Conservation (phyloP, 2,329 filamentous ascomycete genomes). For the Torrubiella hemipterigena region DNA sequence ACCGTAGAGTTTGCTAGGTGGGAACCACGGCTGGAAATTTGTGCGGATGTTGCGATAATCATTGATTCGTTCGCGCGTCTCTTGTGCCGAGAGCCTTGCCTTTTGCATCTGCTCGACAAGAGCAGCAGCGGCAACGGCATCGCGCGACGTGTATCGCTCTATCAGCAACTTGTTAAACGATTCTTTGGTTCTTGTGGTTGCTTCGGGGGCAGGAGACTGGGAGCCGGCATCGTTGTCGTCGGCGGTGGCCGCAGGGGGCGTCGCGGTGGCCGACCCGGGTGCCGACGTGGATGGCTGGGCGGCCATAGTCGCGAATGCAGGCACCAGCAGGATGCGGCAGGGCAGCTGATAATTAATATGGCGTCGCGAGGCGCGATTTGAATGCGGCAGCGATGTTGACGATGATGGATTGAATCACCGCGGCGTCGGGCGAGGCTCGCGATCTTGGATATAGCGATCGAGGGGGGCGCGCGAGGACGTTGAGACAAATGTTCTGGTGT, state of each 20-base stretch:
- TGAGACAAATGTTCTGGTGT: background rate
- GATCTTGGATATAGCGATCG: background rate
- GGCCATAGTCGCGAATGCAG: slow-evolving; percentile 27
- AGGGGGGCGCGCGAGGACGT: too few relatives aligned
- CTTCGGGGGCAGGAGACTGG: slow-evolving; percentile 12
- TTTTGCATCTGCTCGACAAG: slow-evolving; percentile 38
- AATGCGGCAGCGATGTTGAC: slow-evolving; percentile 5
- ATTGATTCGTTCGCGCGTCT: slow-evolving; percentile 55
- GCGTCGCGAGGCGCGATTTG: too few relatives aligned
- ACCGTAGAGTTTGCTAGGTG: slow-evolving; percentile 48
- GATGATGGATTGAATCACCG: slow-evolving; percentile 5
- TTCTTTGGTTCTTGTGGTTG: slow-evolving; percentile 41
- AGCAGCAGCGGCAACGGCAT: slow-evolving; percentile 40
- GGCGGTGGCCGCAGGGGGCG: slow-evolving; percentile 14
- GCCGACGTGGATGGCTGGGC: slow-evolving; percentile 25
- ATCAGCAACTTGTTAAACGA: slow-evolving; percentile 41
- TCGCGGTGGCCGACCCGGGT: slow-evolving; percentile 17
- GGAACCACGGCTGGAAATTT: slow-evolving; percentile 43
- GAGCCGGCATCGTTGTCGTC: slow-evolving; percentile 16
- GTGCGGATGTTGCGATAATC: slow-evolving; percentile 54
- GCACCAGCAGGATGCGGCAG: slow-evolving; percentile 16
- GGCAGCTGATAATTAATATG: slow-evolving; percentile 1
- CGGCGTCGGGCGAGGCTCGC: background rate
- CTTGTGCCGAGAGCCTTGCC: slow-evolving; percentile 44
- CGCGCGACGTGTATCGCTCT: slow-evolving; percentile 40